phyloP scores from a whole-genome alignment of 345 rosid species.

The Eucalyptus urophylla region DNA sequence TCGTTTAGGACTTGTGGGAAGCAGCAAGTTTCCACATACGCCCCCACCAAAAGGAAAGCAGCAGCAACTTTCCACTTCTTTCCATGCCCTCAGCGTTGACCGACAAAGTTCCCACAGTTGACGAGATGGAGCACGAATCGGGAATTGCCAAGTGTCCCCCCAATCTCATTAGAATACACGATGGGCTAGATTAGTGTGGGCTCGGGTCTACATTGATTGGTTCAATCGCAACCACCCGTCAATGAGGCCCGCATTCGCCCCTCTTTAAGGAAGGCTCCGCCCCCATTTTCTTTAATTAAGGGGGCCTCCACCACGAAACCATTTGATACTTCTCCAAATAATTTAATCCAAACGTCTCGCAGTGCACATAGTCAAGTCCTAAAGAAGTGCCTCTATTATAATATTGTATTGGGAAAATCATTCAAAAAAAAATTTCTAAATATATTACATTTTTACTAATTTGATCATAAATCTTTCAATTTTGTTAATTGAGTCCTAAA shows the following conservation, averaged over 20 bases:
- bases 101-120: background rate
- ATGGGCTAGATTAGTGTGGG: background rate
- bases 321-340: background rate
- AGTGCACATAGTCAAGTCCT: background rate
- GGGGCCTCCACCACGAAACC: background rate
- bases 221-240: background rate
- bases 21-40: background rate
- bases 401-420: no score
- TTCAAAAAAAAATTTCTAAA: no score
- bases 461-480: no score
- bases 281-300: background rate
- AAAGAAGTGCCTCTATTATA: background rate
- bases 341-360: background rate
- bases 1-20: background rate
- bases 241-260: background rate
- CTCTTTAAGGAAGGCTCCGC: background rate
- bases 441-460: no score
- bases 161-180: accelerated
- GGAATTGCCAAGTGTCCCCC: background rate
- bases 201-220: background rate
- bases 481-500: no score
- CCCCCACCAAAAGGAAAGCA: background rate
- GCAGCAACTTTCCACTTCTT: background rate
- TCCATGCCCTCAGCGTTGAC: background rate
- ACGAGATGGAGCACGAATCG: background rate